Evolutionary conservation across 2,329 filamentous ascomycete genomes (phyloP), one percentile per base, ranked within the genome.

Genomic region (Talaromyces piceae): DNA sequence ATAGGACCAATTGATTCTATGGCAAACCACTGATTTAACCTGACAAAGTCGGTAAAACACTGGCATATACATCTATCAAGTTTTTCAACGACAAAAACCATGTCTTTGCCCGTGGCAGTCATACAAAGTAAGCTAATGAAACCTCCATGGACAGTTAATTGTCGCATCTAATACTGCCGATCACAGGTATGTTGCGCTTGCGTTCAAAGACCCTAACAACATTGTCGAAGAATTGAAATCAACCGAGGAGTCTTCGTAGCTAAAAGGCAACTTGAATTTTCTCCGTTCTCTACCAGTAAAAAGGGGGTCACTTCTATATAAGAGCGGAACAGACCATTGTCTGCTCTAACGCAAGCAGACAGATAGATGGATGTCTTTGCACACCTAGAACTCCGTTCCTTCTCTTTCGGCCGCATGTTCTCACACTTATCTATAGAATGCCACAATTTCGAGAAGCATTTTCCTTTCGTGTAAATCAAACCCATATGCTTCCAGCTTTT

Each of bases 151-250:
- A 48, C 7, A 26, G 13, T 8, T 12, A 18, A 20, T 27, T 12
- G 2, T 30, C 7, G 3, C 16, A 25, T 28, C 33, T 26, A 28
- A 41, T n/a, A 28, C n/a, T 13, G 7, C 11, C 26, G 4, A 22
- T n/a, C 18, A 31, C 13, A 78, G 76, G 57, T 83, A 79, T 57
- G 72, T 84, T 16, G 75, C 78, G 4, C 57, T 77, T 18, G 81
- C 81, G 3, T 83, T 78, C 76, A 82, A 81, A 58, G 81, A 84
- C 52, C 74, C 77, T 1, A 76, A 80, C 53, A 84, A 84, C 53
- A 81, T 81, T 44, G 74, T 76, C 1, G 78, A 81, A 47, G 75
- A 82, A 59, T 65, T 83, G 37, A 74, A 74, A 47, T 71, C 73
- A 7, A 63, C 52, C 28, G 50, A 50, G 12, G 46, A 54, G 20